Percentiles rank a stretch among this genome's conserved stretches.
Evolutionary conservation across 208 protist species (phyloP).

Genomic region (Angomonas ambiguus): DNA sequence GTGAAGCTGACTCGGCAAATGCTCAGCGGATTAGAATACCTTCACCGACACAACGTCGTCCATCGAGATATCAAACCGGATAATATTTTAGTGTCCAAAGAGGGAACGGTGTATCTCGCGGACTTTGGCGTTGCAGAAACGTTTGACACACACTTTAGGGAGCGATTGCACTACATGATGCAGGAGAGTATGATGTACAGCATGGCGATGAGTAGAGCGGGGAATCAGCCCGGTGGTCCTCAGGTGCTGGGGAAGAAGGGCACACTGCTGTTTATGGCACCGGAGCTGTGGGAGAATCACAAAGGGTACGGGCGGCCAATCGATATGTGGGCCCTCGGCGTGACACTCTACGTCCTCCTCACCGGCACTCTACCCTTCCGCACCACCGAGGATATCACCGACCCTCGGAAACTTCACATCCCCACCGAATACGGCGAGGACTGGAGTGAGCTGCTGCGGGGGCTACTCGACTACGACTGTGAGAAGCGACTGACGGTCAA

Average conservation of each 20-base stretch:
- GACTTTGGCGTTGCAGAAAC: constrained; percentile 85
- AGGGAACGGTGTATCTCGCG: constrained; percentile 53
- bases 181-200: constrained; percentile 41
- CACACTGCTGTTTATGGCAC: constrained; percentile 75
- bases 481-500: constrained; percentile 41
- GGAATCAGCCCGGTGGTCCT: constrained; percentile 20
- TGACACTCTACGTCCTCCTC: constrained; percentile 88
- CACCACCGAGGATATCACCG: constrained; percentile 49
- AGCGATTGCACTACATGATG: constrained; percentile 42
- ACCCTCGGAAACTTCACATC: constrained; percentile 36
- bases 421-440: constrained; percentile 21
- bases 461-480: constrained; percentile 78
- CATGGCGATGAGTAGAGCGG: constrained; percentile 36
- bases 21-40: constrained; percentile 48
- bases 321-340: constrained; percentile 88
- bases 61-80: constrained; percentile 90
- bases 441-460: constrained; percentile 47
- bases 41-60: constrained; percentile 74
- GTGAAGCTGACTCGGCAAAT: constrained; percentile 49
- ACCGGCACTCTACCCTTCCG: constrained; percentile 91
- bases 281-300: constrained; percentile 46
- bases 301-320: constrained; percentile 69
- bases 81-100: constrained; percentile 68
- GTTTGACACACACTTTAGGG: constrained; percentile 38
- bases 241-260: constrained; percentile 60